Base-by-base conservation (phyloP, 306 rosid genomes). In the Begonia peltatifolia region DNA sequence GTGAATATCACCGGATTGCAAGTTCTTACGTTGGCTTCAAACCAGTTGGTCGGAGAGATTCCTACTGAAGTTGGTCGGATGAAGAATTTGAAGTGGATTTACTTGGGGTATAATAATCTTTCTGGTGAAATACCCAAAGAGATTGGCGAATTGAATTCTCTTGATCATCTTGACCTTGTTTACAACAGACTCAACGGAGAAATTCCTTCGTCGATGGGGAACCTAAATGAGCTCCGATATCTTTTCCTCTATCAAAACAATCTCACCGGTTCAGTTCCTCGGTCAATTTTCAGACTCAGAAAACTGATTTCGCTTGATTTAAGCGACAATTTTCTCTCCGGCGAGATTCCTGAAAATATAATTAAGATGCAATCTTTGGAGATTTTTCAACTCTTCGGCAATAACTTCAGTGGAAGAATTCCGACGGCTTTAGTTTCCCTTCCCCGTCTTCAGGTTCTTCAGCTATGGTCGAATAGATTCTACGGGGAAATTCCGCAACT, bases 31-130 rank as follows among this genome's bases (percentile, higher is more conserved):
- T 55, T 92, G 62, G 87, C 99, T 51, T 92, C 99, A 3, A 92
- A 92, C 59, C 85, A 86, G 30, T 63, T 92, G 14, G 68, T 58
- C 3, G 99, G 92, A 41, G 69, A 60, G 59, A 72, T 92, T 43
- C 92, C 92, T 38, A n/a, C 42, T 11, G 65, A 64, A 3, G 52
- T 90, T n/a, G 72, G 76, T 50, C 50, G 15, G 18, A 51, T 81
- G 84, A 83, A 70, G 73, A 73, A 53, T 57, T 71, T 86, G 73
- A 81, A 70, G 67, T 83, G 72, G 88, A 77, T 92, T 47, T 92
- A 92, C 61, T 59, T 92, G 44, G 99, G 99, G 0, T 92, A 86
- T 71, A 92, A 92, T 70, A 86, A 83, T 47, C 80, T 92, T 49
- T 76, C 94, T 0, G 99, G 93, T 11, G 70, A 68, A 57, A 81